Evolutionary conservation across 192 early-diverging fungal species (phyloP).

Genomic region (Phycomyces nitens): DNA sequence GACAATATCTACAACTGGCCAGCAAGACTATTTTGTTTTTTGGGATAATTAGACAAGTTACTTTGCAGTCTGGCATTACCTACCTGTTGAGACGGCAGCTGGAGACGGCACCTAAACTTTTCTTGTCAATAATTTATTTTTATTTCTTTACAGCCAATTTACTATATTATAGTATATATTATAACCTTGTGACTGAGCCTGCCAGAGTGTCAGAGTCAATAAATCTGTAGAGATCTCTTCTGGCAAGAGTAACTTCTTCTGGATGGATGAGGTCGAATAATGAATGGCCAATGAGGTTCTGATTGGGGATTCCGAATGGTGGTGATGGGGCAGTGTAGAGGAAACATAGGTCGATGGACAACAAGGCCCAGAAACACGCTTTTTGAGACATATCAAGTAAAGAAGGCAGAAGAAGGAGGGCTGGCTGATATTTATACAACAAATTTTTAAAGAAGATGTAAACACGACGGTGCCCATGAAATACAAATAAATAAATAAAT

Average conservation of each 20-base stretch:
- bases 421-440: too few relatives aligned
- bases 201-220: slow-evolving; percentile 8
- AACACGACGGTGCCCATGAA: slow-evolving; percentile 3
- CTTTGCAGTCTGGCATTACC: too few relatives aligned
- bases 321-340: slow-evolving; percentile 13
- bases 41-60: too few relatives aligned
- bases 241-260: slow-evolving; percentile 22
- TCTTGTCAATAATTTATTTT: too few relatives aligned
- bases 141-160: too few relatives aligned
- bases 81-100: too few relatives aligned
- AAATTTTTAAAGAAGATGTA: too few relatives aligned
- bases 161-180: not conserved
- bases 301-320: not conserved
- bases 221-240: slow-evolving; percentile 19
- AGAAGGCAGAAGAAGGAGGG: not conserved
- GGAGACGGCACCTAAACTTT: too few relatives aligned
- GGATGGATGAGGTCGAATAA: slow-evolving; percentile 28
- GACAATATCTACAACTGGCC: slow-evolving; percentile 30
- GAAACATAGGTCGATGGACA: slow-evolving; percentile 17
- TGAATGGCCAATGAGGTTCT: slow-evolving; percentile 4
- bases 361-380: slow-evolving; percentile 22
- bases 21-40: slow-evolving; percentile 6
- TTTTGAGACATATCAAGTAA: slow-evolving; percentile 6
- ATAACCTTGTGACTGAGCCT: slow-evolving; percentile 24
- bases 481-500: too few relatives aligned